Conservation (phyloP, 768 basidiomycete genomes). For the Termitomyces sp. region DNA sequence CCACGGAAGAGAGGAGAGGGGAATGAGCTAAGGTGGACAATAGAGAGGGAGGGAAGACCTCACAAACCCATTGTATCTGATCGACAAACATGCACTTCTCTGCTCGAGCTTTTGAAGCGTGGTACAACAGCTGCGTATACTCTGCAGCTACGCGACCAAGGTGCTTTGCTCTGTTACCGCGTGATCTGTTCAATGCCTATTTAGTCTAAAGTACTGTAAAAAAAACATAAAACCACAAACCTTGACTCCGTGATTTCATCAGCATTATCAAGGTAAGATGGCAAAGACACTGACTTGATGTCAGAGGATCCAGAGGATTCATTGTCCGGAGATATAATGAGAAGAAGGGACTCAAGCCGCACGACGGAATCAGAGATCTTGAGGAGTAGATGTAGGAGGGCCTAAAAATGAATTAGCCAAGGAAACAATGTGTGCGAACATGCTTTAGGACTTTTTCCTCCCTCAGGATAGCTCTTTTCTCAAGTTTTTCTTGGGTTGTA, state of each 20-base stretch:
- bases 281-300: conserved; percentile 28
- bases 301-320: conserved; percentile 34
- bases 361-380: conserved; percentile 91
- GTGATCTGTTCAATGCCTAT: conserved; percentile 35
- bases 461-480: conserved; percentile 68
- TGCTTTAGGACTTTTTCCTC: conserved; percentile 70
- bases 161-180: conserved; percentile 72
- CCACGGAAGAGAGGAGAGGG: conserved; percentile 2
- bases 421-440: neutral
- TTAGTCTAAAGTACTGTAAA: neutral
- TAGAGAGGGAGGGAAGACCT: conserved; percentile 13
- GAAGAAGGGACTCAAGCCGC: conserved; percentile 82
- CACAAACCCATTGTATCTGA: conserved; percentile 80
- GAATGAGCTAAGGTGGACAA: conserved; percentile 1
- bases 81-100: conserved; percentile 80
- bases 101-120: conserved; percentile 73
- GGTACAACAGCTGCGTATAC: conserved; percentile 90
- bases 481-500: conserved; percentile 75
- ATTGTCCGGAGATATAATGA: conserved; percentile 56
- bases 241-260: conserved; percentile 35
- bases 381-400: conserved; percentile 80
- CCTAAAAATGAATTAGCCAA: conserved; percentile 38
- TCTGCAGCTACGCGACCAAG: conserved; percentile 83
- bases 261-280: conserved; percentile 35
- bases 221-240: neutral